Percentiles rank a stretch among this genome's conserved stretches.
Conservation (phyloP, 1,284 basidiomycete species). For the Ustanciosporium gigantosporum region DNA sequence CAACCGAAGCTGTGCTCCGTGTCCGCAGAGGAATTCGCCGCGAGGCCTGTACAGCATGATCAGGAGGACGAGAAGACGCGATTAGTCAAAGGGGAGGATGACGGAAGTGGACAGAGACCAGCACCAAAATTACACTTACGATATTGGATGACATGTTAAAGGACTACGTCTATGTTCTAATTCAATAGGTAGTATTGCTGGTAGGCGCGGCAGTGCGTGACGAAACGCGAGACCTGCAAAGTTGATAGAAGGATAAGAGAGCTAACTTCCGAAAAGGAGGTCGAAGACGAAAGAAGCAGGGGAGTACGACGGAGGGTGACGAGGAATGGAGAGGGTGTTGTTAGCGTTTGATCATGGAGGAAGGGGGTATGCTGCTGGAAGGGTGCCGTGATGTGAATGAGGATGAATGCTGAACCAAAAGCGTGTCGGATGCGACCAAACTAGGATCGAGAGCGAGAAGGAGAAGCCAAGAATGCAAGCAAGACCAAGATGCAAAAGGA, state of each 20-base stretch:
- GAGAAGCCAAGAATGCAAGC: too few relatives aligned
- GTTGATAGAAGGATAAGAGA: background rate
- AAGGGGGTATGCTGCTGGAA: background rate
- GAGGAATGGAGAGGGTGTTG: background rate
- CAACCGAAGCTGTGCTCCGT: slow-evolving; percentile 31
- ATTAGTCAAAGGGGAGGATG: too few relatives aligned
- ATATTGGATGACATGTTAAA: slow-evolving; percentile 1
- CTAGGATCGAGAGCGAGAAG: too few relatives aligned
- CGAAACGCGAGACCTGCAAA: too few relatives aligned
- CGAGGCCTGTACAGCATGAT: slow-evolving; percentile 15
- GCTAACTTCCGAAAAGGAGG: too few relatives aligned
- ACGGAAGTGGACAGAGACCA: too few relatives aligned
- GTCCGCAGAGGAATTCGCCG: slow-evolving; percentile 40
- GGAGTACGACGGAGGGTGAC: background rate
- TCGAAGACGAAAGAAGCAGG: background rate
- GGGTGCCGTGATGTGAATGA: background rate
- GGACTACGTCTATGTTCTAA: too few relatives aligned
- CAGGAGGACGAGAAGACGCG: background rate
- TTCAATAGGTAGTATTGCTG: too few relatives aligned
- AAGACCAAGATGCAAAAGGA: background rate
- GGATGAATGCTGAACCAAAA: background rate
- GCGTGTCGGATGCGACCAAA: background rate
- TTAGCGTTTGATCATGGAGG: background rate
- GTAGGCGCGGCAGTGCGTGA: too few relatives aligned
- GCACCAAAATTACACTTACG: too few relatives aligned